Evolutionary conservation across 805 yeast species (phyloP).

Genomic region (Suhomyces tanzawaensis): DNA sequence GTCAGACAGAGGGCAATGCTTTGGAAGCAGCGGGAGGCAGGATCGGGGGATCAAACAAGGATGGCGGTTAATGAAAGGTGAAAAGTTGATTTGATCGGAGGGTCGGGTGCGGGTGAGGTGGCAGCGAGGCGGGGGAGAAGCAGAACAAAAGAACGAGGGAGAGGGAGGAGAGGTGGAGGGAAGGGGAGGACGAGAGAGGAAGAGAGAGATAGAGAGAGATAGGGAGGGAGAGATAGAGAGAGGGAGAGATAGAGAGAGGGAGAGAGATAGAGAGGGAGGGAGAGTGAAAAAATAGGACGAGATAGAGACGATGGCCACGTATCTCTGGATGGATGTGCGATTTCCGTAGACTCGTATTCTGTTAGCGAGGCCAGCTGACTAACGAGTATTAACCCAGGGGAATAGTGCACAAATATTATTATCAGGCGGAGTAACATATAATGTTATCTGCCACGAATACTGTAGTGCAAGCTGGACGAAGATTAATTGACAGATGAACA

Average conservation of each 20-base stretch:
- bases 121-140: not conserved
- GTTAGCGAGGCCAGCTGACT: too few relatives aligned
- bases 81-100: not conserved
- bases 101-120: not conserved
- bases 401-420: too few relatives aligned
- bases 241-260: not conserved
- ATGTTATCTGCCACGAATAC: too few relatives aligned
- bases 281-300: too few relatives aligned
- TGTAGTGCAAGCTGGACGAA: too few relatives aligned
- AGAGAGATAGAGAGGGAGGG: too few relatives aligned
- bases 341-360: too few relatives aligned
- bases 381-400: too few relatives aligned
- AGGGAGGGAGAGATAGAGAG: not conserved
- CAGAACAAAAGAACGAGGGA: not conserved
- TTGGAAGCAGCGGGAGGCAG: conserved; percentile 1
- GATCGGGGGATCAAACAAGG: not conserved
- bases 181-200: not conserved
- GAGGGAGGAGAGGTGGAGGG: not conserved
- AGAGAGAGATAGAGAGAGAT: not conserved
- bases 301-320: too few relatives aligned
- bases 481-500: too few relatives aligned
- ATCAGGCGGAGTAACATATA: too few relatives aligned
- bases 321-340: too few relatives aligned
- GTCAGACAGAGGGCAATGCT: conserved; percentile 10
- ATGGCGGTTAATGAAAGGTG: not conserved